Percentiles rank a stretch among this genome's conserved stretches.
Conservation (phyloP, 2,329 filamentous ascomycete species). For the Spiromastix sp. region DNA sequence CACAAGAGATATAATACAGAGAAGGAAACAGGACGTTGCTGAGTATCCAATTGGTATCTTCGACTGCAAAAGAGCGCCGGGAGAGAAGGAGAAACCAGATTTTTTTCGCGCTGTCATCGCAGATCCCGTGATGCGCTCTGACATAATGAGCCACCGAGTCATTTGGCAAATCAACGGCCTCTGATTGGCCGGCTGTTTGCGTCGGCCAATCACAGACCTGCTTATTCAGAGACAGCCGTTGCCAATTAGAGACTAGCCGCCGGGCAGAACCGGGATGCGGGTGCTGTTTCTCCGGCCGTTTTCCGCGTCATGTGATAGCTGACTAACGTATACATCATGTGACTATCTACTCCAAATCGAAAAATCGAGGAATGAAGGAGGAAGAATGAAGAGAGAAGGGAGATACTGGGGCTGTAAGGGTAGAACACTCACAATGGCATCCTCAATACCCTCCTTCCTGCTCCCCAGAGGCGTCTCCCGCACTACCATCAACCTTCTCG, state of each 20-base stretch:
- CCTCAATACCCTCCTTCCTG: constrained; percentile 54
- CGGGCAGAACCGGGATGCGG: constrained; percentile 3
- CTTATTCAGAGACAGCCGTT: not conserved
- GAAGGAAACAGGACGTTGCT: constrained; percentile 11
- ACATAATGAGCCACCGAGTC: constrained; percentile 1
- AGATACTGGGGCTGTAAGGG: not conserved
- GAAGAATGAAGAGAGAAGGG: not conserved
- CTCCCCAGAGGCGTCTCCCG: constrained; percentile 45
- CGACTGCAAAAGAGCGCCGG: constrained; percentile 10
- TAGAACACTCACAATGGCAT: constrained; percentile 9
- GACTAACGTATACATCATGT: too few relatives aligned
- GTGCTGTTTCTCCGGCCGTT: too few relatives aligned
- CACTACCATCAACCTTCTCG: constrained; percentile 12
- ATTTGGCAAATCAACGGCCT: not conserved
- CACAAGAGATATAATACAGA: constrained; percentile 14
- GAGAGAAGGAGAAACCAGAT: constrained; percentile 17
- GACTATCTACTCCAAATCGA: too few relatives aligned
- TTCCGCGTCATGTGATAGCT: not conserved
- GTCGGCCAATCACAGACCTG: constrained; percentile 5
- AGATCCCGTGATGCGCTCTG: constrained; percentile 7
- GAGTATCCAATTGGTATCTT: too few relatives aligned
- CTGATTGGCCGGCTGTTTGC: constrained; percentile 2
- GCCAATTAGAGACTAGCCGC: not conserved
- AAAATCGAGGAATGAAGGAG: too few relatives aligned
- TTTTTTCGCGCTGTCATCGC: not conserved